These are phyloP conservation scores for Tripterygium wilfordii DNA, from an alignment of 177 flowering plant genomes.

Conservation along the genomic window DNA sequence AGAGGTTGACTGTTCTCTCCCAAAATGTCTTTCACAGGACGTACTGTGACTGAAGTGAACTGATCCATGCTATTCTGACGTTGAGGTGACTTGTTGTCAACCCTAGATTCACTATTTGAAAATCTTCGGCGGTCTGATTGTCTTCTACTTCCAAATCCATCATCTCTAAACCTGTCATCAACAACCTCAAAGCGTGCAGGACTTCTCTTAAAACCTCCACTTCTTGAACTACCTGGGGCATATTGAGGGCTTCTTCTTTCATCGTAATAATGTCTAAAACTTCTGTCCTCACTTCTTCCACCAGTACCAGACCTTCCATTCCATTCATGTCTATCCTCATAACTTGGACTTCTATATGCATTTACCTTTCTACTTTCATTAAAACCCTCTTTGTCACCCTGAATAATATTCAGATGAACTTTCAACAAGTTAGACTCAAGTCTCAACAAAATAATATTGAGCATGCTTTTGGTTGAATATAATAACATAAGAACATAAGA, in stretches of 20 bases:
- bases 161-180: constrained; percentile 36
- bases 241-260: constrained; percentile 33
- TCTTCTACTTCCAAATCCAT: constrained; percentile 17
- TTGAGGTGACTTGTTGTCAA: constrained; percentile 13
- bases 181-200: constrained; percentile 40
- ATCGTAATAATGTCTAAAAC: constrained; percentile 16
- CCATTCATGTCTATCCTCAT: constrained; percentile 11
- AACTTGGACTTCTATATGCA: constrained; percentile 7
- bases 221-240: constrained; percentile 18
- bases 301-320: constrained; percentile 15
- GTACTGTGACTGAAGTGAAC: constrained; percentile 12
- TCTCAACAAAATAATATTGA: neutral
- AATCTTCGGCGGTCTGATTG: constrained; percentile 7
- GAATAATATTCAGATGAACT: neutral
- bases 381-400: constrained; percentile 18
- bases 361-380: constrained; percentile 5
- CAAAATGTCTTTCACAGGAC: constrained; percentile 11
- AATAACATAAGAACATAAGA: too few relatives aligned
- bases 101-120: constrained; percentile 12
- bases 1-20: constrained; percentile 11
- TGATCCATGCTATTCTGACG: constrained; percentile 9
- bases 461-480: too few relatives aligned
- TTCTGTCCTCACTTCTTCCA: constrained; percentile 12
- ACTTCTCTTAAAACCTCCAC: constrained; percentile 24
- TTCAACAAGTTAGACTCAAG: neutral